Percentiles rank a stretch among this genome's conserved stretches.
These are phyloP conservation scores for Phytophthora vignae DNA, from an alignment of 352 stramenopile species.

Conservation along the genomic window DNA sequence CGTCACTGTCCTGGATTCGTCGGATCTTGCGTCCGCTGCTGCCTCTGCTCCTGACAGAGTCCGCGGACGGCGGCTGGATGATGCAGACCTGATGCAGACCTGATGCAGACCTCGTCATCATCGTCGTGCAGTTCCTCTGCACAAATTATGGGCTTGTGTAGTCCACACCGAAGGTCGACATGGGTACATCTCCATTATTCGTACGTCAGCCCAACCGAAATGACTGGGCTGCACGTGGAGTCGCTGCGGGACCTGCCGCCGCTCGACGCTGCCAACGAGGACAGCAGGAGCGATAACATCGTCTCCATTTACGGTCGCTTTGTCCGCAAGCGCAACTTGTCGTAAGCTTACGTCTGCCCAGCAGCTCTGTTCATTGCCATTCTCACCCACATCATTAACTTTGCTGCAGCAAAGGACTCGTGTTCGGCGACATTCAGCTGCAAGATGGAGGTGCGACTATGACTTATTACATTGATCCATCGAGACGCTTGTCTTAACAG, in stretches of 20 bases:
- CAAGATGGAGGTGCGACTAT: constrained; percentile 55
- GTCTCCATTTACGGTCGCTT: constrained; percentile 70
- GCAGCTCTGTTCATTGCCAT: neutral
- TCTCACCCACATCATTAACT: neutral
- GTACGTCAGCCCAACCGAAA: constrained; percentile 11
- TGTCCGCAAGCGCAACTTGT: constrained; percentile 85
- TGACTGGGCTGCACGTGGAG: constrained; percentile 32
- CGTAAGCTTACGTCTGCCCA: constrained; percentile 40
- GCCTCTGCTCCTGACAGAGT: constrained; percentile 36
- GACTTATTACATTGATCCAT: too few relatives aligned
- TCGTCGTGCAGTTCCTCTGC: too few relatives aligned
- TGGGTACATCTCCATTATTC: neutral
- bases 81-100: constrained; percentile 75
- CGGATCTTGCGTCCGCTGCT: constrained; percentile 33
- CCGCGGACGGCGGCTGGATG: constrained; percentile 44
- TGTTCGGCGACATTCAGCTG: constrained; percentile 85
- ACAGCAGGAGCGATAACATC: constrained; percentile 1
- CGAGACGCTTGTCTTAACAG: too few relatives aligned
- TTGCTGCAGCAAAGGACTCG: constrained; percentile 71
- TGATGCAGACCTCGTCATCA: too few relatives aligned
- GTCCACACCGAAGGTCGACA: neutral
- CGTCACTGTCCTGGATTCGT: constrained; percentile 68
- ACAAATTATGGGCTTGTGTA: too few relatives aligned
- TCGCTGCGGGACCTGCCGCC: constrained; percentile 23
- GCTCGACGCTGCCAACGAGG: constrained; percentile 7